phyloP scores from a whole-genome alignment of 148 eudicot genomes.

The Agrostemma githago region DNA sequence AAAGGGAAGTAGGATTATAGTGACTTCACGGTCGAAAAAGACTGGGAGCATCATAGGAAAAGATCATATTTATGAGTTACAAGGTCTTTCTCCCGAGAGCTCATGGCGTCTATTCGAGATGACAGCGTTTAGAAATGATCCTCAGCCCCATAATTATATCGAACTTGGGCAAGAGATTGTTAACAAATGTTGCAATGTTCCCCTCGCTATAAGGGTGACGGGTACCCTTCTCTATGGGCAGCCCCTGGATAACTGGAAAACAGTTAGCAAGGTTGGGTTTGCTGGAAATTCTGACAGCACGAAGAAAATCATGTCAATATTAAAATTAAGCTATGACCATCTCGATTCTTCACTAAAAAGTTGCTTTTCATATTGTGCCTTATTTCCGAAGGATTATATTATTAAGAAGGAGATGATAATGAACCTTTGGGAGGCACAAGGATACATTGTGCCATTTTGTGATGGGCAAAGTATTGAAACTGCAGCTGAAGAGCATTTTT shows the following conservation, averaged over 20 bases:
- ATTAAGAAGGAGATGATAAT: no score
- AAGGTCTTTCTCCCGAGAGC: conserved; percentile 23
- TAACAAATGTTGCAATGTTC: conserved; percentile 18
- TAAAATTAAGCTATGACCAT: conserved; percentile 22
- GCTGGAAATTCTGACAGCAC: neutral
- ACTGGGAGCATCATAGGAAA: conserved; percentile 29
- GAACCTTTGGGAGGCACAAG: no score
- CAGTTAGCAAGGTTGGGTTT: neutral
- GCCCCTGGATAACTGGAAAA: conserved; percentile 6
- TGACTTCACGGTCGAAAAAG: conserved; percentile 33
- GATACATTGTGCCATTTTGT: no score
- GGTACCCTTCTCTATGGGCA: conserved; percentile 19
- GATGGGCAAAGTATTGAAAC: no score
- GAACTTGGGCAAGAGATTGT: conserved; percentile 23
- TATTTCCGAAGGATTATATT: conserved; percentile 1
- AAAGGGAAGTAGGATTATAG: conserved; percentile 30
- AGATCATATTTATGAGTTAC: conserved; percentile 11
- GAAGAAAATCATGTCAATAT: conserved; percentile 1
- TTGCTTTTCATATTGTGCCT: conserved; percentile 18
- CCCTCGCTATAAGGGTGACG: conserved; percentile 1
- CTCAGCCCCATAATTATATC: neutral
- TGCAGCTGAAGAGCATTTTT: no score
- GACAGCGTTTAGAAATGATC: conserved; percentile 20
- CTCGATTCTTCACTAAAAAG: neutral
- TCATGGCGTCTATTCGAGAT: conserved; percentile 31